phyloP scores from a whole-genome alignment of 108 stramenopile genomes.

The Nitzschia palea region DNA sequence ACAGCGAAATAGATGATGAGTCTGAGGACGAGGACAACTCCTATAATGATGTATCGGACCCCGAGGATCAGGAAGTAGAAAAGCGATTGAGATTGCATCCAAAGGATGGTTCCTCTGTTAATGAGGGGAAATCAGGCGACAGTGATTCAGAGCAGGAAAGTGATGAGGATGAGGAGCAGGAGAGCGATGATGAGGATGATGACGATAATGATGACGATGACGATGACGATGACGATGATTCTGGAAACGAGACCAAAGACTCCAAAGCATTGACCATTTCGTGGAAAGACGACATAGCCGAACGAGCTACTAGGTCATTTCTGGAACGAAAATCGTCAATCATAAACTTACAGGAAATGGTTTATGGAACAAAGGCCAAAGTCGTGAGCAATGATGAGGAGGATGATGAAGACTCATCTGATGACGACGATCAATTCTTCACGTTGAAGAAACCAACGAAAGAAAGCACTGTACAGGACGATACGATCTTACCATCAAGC shows the following conservation, averaged over 20 bases:
- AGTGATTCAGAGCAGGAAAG: conserved; percentile 42
- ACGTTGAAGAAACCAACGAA: conserved; percentile 21
- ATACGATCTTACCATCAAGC: not conserved
- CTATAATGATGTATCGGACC: conserved; percentile 10
- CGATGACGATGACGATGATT: conserved; percentile 33
- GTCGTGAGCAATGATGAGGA: conserved; percentile 45
- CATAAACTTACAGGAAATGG: conserved; percentile 69
- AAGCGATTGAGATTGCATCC: not conserved
- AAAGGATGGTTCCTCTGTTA: conserved; percentile 21
- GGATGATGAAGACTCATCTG: conserved; percentile 47
- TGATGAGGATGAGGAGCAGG: conserved; percentile 20
- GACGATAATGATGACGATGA: conserved; percentile 36
- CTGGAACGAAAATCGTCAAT: conserved; percentile 62
- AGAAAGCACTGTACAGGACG: not conserved
- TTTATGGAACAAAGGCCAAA: conserved; percentile 74
- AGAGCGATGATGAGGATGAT: conserved; percentile 43
- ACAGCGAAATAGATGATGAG: conserved; percentile 37
- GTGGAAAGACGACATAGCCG: conserved; percentile 76
- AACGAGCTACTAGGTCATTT: conserved; percentile 67
- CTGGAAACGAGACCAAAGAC: conserved; percentile 4
- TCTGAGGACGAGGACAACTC: conserved; percentile 23
- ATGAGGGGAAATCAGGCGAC: conserved; percentile 36
- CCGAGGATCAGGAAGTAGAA: conserved; percentile 7
- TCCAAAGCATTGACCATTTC: not conserved
- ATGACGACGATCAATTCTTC: conserved; percentile 49